A percentile compares a stretch with the other conserved stretches of the same genome.
These are phyloP conservation scores for Eucalyptus urophylla DNA, from an alignment of 345 rosid species.

Conservation along the genomic window DNA sequence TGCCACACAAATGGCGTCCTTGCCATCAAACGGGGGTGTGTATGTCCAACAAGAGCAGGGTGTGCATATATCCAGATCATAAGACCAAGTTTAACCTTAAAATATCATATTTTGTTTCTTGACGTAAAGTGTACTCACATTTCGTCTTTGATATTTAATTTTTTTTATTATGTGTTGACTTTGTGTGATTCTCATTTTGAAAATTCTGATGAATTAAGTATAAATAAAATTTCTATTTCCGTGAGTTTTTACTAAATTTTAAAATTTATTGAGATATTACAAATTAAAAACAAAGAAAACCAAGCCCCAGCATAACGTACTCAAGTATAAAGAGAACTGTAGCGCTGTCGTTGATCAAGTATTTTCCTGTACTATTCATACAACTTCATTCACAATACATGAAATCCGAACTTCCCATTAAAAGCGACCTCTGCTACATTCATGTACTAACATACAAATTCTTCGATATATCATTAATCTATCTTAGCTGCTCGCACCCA, in stretches of 20 bases:
- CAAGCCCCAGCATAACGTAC: background rate
- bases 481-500: background rate
- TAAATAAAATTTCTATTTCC: background rate
- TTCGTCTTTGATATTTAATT: background rate
- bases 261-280: background rate
- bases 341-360: no score
- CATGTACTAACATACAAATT: background rate
- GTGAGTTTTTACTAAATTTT: background rate
- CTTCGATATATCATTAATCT: background rate
- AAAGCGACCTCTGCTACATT: background rate
- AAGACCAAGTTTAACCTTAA: rapidly evolving
- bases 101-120: background rate
- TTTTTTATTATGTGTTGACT: background rate
- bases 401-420: background rate
- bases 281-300: background rate
- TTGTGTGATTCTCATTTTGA: background rate
- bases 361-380: background rate
- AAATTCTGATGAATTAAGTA: background rate
- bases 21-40: background rate
- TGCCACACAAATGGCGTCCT: background rate
- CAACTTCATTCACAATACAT: background rate
- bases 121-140: background rate
- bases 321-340: background rate
- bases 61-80: rapidly evolving
- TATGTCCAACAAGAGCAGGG: rapidly evolving